Base-by-base conservation (phyloP, 495 filamentous ascomycete species). In the Hypoxylon intermedium region DNA sequence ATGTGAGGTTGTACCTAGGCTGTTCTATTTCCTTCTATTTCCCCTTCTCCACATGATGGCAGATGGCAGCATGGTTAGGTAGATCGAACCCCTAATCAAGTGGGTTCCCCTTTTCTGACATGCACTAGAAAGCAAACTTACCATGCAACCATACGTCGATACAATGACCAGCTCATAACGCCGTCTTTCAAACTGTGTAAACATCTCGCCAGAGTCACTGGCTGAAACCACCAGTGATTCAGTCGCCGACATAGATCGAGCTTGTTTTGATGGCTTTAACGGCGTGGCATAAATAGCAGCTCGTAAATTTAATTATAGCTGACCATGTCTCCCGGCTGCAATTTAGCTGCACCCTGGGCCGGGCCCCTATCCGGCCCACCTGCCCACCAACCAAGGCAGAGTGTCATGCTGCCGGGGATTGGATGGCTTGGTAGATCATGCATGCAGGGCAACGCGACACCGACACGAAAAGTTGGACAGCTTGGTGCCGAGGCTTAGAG, bases 401-500 rank as follows among this genome's bases (percentile, higher is more conserved):
- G 31, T 23, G 45, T 33, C 46, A 45, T 60, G 55, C 61, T 60
- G 34, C 13, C 55, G 33, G 36, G 47, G 52, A 55, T 56, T 65
- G 54, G 60, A 38, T 46, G 43, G 38, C 19, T 43, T 42, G 31
- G 36, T 13, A 24, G 61, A 40, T 60, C 61, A 65, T 65, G 62
- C 62, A 65, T 60, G 40, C n/a, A n/a, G n/a, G 18, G 50, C 55
- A 55, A 57, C 62, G 56, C 56, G 62, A 47, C 18, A 19, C 33
- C 51, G 62, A 65, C 62, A 65, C 62, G 62, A 65, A 65, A 65
- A 65, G 57, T 54, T 58, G 49, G 49, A 64, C 60, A 64, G 49
- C 60, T 53, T 37, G 20, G 51, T 46, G 61, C 55, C 55, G 55
- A 58, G 61, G 44, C 41, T 59, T 65, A 44, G 61, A 65, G 48